Evolutionary conservation across 192 early-diverging fungal species (phyloP), one percentile per base, ranked within the genome.

Genomic region (Podila epigama): DNA sequence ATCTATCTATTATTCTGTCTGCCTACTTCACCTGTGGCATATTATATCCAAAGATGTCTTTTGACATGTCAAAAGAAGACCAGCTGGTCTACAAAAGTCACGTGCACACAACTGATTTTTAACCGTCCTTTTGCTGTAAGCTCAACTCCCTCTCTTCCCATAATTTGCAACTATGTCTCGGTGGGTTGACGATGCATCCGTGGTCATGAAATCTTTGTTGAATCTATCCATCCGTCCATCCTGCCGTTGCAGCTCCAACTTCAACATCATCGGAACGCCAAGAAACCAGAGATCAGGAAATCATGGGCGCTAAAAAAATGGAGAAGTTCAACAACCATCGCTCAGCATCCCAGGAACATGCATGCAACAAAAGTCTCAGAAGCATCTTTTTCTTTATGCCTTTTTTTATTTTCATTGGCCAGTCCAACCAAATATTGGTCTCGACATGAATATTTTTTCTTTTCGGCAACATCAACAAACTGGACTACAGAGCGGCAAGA

Each of bases 121-220:
- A 22, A 20, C n/a, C 2, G 13, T 7, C 3, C 4, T 3, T 7
- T 0, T 2, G 42, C 18, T 5, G 18, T 48, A 22, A 15, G 44
- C 25, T 18, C n/a, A 48, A 48, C n/a, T 18, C 25, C 44, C 44
- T 48, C 44, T 48, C 44, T 48, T 48, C 44, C 44, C 44, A 48
- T 48, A 48, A 48, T 48, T 48, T 48, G n/a, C 44, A 48, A 48
- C n/a, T 22, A 48, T 48, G 44, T 48, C 44, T 48, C 44, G 44
- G 44, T 48, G 44, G 44, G 44, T 48, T 22, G 44, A 48, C 44
- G 25, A 22, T 48, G 44, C 44, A 48, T 48, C 44, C 44, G 44
- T 48, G n/a, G 44, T 48, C n/a, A 22, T 22, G 7, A 48, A 22
- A 22, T 22, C 7, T 48, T 22, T 22, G 44, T 18, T 22, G 44